Base-by-base conservation (phyloP, 805 yeast genomes). In the Saturnispora zaruensis region DNA sequence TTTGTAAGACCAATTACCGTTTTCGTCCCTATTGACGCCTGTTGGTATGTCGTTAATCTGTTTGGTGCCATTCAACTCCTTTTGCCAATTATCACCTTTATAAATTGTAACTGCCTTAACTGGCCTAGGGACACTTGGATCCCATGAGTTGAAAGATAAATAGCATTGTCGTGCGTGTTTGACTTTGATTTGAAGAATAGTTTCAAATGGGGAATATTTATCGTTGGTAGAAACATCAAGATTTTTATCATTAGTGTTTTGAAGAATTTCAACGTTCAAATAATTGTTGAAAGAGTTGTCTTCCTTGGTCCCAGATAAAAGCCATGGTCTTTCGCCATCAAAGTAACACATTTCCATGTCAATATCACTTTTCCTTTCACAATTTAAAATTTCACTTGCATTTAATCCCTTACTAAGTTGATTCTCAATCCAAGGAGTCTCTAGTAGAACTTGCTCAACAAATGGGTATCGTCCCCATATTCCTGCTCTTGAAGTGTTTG, bases 91-190 rank as follows among this genome's bases (percentile, higher is more conserved):
- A 2, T 51, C 53, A 4, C 56, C 59, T 36, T 73, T 70, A 54
- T 69, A 81, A 6, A 84, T 64, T 0, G 78, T 77, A 2, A 86
- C 70, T 38, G 81, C 68, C 55, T 81, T 81, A 7, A 87, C 84
- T 1, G 90, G 90, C 0, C 87, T 75, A 8, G 63, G 63, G 42
- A 66, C 58, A 55, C 59, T 53, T 52, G 68, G 58, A 6, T 66
- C 70, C 7, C 55, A 52, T 1, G 77, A 66, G 59, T 80, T 77
- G 70, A 87, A 87, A 18, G 65, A 66, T 34, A 88, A 53, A 24
- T 70, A 71, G 65, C 96, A 88, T 50, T 73, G 73, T 58, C 95
- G 74, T 63, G 81, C 82, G 30, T 79, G 78, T 14, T 73, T 73
- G 2, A 76, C 86, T 40, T 71, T 68, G 45, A 88, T 76, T 48